Conservation (phyloP, 768 basidiomycete species). For the Lactarius trivialis region DNA sequence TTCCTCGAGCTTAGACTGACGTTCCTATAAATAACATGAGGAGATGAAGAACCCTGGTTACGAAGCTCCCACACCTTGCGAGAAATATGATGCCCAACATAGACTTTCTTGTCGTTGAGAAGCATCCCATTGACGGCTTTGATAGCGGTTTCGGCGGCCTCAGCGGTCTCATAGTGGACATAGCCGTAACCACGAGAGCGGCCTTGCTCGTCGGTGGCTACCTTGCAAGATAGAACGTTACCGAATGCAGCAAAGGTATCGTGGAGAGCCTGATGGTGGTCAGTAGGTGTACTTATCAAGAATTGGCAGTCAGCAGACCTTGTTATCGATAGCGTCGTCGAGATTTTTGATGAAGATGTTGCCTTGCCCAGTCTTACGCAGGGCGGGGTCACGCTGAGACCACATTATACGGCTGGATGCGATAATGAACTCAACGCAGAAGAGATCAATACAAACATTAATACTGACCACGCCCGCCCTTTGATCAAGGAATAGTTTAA, state of each 20-base stretch:
- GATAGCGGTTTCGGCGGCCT: slow-evolving; percentile 93
- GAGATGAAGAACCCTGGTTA: background rate
- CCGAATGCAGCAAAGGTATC: slow-evolving; percentile 99
- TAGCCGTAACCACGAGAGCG: slow-evolving; percentile 97
- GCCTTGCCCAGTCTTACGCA: slow-evolving; percentile 98
- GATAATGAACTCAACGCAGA: slow-evolving; percentile 4
- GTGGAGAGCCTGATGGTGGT: slow-evolving; percentile 72
- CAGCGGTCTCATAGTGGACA: slow-evolving; percentile 97
- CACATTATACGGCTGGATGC: slow-evolving; percentile 97
- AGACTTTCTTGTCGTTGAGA: slow-evolving; percentile 99
- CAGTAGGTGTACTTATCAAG: background rate
- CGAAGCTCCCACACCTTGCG: slow-evolving; percentile 59
- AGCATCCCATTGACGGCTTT: slow-evolving; percentile 99
- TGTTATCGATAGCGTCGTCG: slow-evolving; percentile 96
- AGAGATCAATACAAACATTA: slow-evolving; percentile 11
- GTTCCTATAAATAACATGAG: slow-evolving; percentile 50
- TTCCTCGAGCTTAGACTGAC: slow-evolving; percentile 97
- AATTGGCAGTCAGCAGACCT: slow-evolving; percentile 40
- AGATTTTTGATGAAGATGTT: slow-evolving; percentile 99
- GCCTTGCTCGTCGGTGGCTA: slow-evolving; percentile 93
- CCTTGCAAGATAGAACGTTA: slow-evolving; percentile 98
- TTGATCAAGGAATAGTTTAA: slow-evolving; percentile 99
- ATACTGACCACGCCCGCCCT: slow-evolving; percentile 81
- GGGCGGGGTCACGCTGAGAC: slow-evolving; percentile 99
- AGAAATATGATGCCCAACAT: slow-evolving; percentile 94